Evolutionary conservation across 2,329 filamentous ascomycete genomes (phyloP), one percentile per base, ranked within the genome.

Genomic region (Microdochium paspali): DNA sequence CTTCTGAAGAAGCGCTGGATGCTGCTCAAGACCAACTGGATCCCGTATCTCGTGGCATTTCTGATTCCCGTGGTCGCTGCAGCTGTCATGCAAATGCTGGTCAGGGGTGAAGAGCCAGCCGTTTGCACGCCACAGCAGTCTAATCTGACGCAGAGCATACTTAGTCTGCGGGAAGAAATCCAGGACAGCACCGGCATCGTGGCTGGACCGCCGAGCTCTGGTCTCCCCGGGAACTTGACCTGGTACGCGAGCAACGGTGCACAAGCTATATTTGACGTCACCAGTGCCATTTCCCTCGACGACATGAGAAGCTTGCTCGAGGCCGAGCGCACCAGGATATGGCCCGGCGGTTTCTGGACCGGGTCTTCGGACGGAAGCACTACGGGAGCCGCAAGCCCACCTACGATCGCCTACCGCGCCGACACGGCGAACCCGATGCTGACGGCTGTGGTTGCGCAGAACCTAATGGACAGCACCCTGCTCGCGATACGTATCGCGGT

Each of bases 311-410:
- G 73, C 24, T 84, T 77, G 52, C 76, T 95, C 44, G 57, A 69
- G 3, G 65, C 72, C 7, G 74, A 82, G 26, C 88, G 83, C 60
- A 73, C 69, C 45, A 84, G 82, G 46, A 74, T 91, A 32, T 85
- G 79, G 0, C 88, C 87, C 0, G 87, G 85, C n/a, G 90, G 85
- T 1, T 77, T 93, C 60, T 95, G 87, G 72, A 68, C 94, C n/a
- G n/a, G n/a, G n/a, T n/a, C n/a, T n/a, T n/a, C n/a, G n/a, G n/a
- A n/a, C n/a, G n/a, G n/a, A n/a, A n/a, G n/a, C n/a, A n/a, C n/a
- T 2, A 84, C 82, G 20, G 78, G 85, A 47, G 68, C 69, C 20
- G 69, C 62, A 28, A 75, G 73, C 1, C 64, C 72, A 1, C 80
- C 87, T 1, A 84, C 83, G 0, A 73, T 93, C 52, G 82, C 85